A percentile compares a stretch with the other conserved stretches of the same genome.
Conservation (phyloP, 768 basidiomycete species). For the Mycena capillaripes region DNA sequence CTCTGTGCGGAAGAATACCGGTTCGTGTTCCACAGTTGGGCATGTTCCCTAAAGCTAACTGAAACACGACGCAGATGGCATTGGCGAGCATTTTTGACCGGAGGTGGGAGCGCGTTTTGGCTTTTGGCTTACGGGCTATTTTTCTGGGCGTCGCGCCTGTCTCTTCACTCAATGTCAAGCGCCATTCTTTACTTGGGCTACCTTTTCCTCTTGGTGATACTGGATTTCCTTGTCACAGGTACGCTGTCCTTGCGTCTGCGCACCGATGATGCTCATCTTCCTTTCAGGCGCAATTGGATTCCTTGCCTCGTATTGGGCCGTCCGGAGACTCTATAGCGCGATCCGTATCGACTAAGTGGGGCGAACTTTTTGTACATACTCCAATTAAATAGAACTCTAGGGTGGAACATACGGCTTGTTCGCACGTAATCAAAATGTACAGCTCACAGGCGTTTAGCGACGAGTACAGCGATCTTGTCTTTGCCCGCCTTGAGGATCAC, state of each 20-base stretch:
- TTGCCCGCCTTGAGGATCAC: constrained; percentile 83
- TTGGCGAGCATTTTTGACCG: constrained; percentile 93
- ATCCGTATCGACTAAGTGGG: constrained; percentile 77
- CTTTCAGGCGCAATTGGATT: constrained; percentile 91
- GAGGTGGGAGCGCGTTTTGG: constrained; percentile 95
- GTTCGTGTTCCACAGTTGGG: no score
- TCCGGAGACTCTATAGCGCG: constrained; percentile 84
- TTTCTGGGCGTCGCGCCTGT: constrained; percentile 91
- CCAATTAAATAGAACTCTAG: constrained; percentile 14
- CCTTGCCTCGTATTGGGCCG: constrained; percentile 92
- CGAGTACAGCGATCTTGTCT: constrained; percentile 75
- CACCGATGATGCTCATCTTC: neutral
- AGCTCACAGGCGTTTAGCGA: constrained; percentile 39
- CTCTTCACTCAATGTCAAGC: constrained; percentile 85
- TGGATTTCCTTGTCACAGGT: constrained; percentile 93
- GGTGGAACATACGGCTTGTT: no score
- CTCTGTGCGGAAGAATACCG: constrained; percentile 96
- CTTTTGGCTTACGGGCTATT: constrained; percentile 89
- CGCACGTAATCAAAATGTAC: constrained; percentile 16
- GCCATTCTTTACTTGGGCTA: constrained; percentile 92
- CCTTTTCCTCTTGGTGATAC: constrained; percentile 82
- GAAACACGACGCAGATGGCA: constrained; percentile 91
- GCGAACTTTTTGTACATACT: constrained; percentile 16
- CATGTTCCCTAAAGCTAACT: no score
- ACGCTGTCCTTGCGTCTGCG: constrained; percentile 38